These are phyloP conservation scores for Lasiosphaeria ovina DNA, from an alignment of 495 filamentous ascomycete species.

Conservation along the genomic window DNA sequence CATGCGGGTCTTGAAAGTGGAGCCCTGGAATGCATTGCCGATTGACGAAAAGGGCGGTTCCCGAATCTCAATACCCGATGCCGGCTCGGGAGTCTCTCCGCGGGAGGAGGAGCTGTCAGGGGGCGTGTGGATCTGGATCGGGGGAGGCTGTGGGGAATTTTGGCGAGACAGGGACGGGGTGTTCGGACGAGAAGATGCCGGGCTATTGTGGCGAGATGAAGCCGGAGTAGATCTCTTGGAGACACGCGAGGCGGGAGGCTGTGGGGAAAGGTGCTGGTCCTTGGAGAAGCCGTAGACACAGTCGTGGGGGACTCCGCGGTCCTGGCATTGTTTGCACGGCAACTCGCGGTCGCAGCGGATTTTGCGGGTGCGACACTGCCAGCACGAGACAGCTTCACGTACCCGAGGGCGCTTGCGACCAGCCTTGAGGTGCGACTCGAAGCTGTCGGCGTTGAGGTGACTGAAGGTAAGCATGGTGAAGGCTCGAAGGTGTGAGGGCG, in stretches of 20 bases:
- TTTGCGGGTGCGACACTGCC: slow-evolving; percentile 54
- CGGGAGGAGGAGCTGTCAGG: slow-evolving; percentile 17
- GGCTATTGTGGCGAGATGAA: neutral
- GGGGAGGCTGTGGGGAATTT: neutral
- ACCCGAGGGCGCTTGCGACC: slow-evolving; percentile 25
- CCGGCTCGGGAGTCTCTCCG: slow-evolving; percentile 12
- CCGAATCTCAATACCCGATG: neutral
- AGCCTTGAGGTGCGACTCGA: slow-evolving; percentile 21
- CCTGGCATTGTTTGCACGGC: slow-evolving; percentile 43
- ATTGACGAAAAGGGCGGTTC: neutral
- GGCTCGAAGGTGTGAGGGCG: neutral
- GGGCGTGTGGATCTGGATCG: slow-evolving; percentile 8
- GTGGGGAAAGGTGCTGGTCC: slow-evolving; percentile 1
- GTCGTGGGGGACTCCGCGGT: slow-evolving; percentile 15
- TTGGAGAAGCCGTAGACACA: slow-evolving; percentile 17
- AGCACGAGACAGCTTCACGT: slow-evolving; percentile 24
- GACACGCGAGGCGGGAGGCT: slow-evolving; percentile 3
- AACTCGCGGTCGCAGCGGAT: slow-evolving; percentile 60
- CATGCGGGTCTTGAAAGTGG: slow-evolving; percentile 20
- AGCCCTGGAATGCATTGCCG: slow-evolving; percentile 11
- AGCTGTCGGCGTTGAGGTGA: slow-evolving; percentile 23
- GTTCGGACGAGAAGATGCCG: neutral
- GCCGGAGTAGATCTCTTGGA: neutral
- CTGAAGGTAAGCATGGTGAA: slow-evolving; percentile 22
- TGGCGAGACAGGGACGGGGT: neutral